These are phyloP conservation scores for Cercophora samala DNA, from an alignment of 495 filamentous ascomycete genomes.

Conservation along the genomic window DNA sequence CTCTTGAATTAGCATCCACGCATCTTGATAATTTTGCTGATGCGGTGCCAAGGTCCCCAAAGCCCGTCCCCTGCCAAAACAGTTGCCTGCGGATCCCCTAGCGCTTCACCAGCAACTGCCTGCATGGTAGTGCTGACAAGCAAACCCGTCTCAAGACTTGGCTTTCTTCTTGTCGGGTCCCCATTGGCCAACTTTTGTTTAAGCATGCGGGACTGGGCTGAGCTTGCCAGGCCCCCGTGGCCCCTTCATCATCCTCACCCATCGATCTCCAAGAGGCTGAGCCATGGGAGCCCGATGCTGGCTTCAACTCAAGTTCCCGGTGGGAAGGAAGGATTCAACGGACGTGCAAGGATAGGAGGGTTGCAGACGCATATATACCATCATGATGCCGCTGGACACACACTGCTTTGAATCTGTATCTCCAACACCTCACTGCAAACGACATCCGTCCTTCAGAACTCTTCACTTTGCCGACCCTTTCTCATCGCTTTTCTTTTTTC, in stretches of 20 bases:
- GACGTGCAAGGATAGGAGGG: neutral
- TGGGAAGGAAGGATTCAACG: neutral
- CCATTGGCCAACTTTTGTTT: neutral
- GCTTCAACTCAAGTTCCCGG: neutral
- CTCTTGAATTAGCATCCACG: neutral
- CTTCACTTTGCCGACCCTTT: too few relatives aligned
- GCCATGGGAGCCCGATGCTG: constrained; percentile 4
- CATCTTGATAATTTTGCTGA: neutral
- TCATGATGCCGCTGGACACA: neutral
- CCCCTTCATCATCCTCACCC: constrained; percentile 4
- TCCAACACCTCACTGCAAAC: neutral
- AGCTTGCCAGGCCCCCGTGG: neutral
- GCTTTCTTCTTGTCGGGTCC: neutral
- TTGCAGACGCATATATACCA: neutral
- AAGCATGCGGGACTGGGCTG: constrained; percentile 2
- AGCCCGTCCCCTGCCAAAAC: constrained; percentile 2
- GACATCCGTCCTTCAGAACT: neutral
- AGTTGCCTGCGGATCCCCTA: neutral
- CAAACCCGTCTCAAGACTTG: neutral
- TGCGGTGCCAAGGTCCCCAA: neutral
- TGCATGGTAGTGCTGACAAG: neutral
- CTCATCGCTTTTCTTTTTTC: neutral
- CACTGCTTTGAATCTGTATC: neutral
- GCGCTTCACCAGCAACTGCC: neutral
- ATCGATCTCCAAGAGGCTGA: constrained; percentile 3